Percentiles rank a stretch among this genome's conserved stretches.
phyloP scores from a whole-genome alignment of 495 filamentous ascomycete genomes.

The Talaromyces borbonicus region DNA sequence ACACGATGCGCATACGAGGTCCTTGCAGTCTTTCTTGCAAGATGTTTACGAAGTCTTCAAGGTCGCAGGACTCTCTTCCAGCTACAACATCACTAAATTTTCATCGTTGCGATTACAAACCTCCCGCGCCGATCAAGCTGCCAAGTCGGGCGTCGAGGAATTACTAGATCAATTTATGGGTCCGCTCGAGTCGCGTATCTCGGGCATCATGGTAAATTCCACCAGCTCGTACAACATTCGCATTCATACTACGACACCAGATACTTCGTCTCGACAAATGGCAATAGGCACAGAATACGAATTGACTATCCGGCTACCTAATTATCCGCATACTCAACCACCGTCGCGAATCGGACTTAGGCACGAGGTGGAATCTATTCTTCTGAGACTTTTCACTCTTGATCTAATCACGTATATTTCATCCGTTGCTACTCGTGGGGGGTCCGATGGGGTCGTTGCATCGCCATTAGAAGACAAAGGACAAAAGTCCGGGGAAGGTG shows the following conservation, averaged over 20 bases:
- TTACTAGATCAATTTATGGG: slow-evolving; percentile 30
- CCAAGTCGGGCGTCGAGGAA: slow-evolving; percentile 21
- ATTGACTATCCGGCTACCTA: slow-evolving; percentile 29
- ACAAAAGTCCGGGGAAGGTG: background rate
- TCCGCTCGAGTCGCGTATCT: slow-evolving; percentile 34
- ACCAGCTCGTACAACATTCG: slow-evolving; percentile 33
- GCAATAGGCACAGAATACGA: slow-evolving; percentile 38
- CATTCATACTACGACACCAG: slow-evolving; percentile 32
- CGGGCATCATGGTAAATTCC: slow-evolving; percentile 24
- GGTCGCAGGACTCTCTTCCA: slow-evolving; percentile 30
- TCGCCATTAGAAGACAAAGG: background rate
- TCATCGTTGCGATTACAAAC: slow-evolving; percentile 15
- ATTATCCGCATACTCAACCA: slow-evolving; percentile 25
- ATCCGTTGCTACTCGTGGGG: slow-evolving; percentile 9
- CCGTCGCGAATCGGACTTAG: slow-evolving; percentile 25
- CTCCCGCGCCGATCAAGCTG: slow-evolving; percentile 5
- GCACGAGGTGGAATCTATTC: slow-evolving; percentile 27
- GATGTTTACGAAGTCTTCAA: slow-evolving; percentile 27
- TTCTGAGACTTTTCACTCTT: slow-evolving; percentile 30
- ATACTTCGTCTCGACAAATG: slow-evolving; percentile 15
- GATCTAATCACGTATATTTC: slow-evolving; percentile 28
- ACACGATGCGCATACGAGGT: slow-evolving; percentile 40
- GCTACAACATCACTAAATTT: slow-evolving; percentile 21
- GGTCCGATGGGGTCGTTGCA: background rate
- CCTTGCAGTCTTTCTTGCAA: slow-evolving; percentile 28